Evolutionary conservation across 2,329 filamentous ascomycete genomes (phyloP).

Genomic region (Ophiostoma piceae): DNA sequence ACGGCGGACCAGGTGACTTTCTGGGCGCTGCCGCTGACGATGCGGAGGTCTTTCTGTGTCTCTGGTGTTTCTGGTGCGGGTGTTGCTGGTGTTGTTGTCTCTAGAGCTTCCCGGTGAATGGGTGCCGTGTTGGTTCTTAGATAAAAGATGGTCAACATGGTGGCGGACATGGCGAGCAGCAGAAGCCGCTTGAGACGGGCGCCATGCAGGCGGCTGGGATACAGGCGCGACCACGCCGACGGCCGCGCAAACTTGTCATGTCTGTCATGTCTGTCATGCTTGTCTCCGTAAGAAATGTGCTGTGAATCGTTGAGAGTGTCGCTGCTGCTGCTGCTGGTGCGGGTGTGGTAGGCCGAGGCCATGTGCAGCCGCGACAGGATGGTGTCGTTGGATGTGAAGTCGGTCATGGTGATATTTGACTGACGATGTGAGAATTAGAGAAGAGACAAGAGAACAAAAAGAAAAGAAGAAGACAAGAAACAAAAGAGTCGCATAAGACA

Average conservation of each 20-base stretch:
- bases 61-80: neutral
- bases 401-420: neutral
- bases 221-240: neutral
- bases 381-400: conserved; percentile 14
- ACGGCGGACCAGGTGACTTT: neutral
- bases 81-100: neutral
- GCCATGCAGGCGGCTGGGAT: neutral
- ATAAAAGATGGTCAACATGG: conserved; percentile 5
- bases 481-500: neutral
- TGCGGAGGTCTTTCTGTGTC: neutral
- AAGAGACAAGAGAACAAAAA: neutral
- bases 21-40: neutral
- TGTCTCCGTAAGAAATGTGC: no score
- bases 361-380: conserved; percentile 3
- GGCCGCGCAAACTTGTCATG: neutral
- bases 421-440: neutral
- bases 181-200: neutral
- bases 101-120: neutral
- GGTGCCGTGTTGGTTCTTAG: neutral
- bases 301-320: neutral
- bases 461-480: neutral
- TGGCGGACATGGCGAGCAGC: neutral
- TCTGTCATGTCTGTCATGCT: no score
- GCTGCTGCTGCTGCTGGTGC: neutral
- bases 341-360: neutral